A percentile compares a stretch with the other conserved stretches of the same genome.
Conservation (phyloP, 2,329 filamentous ascomycete genomes). For the Fusarium bactridioides region DNA sequence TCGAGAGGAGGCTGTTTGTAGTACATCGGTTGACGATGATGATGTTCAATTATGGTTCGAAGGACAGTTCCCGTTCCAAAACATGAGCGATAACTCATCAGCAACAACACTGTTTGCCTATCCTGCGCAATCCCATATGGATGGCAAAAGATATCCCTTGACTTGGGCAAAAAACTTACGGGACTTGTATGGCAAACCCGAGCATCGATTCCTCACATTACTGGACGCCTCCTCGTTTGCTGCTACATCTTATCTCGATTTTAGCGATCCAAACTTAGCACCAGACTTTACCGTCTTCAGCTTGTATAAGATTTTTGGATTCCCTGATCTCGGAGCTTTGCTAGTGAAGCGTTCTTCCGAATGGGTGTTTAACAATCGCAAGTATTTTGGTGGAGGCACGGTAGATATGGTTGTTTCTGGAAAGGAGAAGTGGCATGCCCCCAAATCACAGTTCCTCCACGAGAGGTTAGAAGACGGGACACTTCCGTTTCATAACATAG, state of each 20-base stretch:
- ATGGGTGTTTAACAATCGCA: slow-evolving; percentile 68
- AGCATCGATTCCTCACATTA: slow-evolving; percentile 66
- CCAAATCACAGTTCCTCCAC: slow-evolving; percentile 76
- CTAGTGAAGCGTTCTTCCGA: slow-evolving; percentile 79
- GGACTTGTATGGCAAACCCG: slow-evolving; percentile 18
- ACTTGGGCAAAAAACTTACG: slow-evolving; percentile 68
- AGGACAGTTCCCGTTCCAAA: slow-evolving; percentile 45
- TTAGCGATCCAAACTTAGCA: slow-evolving; percentile 66
- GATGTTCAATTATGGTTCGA: slow-evolving; percentile 73
- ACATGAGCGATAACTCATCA: slow-evolving; percentile 22
- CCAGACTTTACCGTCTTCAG: slow-evolving; percentile 90
- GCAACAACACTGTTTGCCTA: slow-evolving; percentile 73
- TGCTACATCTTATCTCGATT: slow-evolving; percentile 78
- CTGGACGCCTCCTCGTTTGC: slow-evolving; percentile 85
- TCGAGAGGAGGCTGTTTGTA: slow-evolving; percentile 72
- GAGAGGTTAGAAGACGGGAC: slow-evolving; percentile 91
- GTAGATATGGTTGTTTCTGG: slow-evolving; percentile 85
- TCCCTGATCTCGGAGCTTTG: slow-evolving; percentile 87
- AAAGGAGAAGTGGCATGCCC: slow-evolving; percentile 84
- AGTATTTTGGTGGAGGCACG: slow-evolving; percentile 93
- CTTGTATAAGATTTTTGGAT: slow-evolving; percentile 98
- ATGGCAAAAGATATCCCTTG: slow-evolving; percentile 77
- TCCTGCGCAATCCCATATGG: slow-evolving; percentile 93
- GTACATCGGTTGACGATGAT: slow-evolving; percentile 71
- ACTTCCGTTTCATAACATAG: slow-evolving; percentile 86